These are phyloP conservation scores for Parastagonospora avenae DNA, from an alignment of 2,329 filamentous ascomycete genomes.

Conservation along the genomic window DNA sequence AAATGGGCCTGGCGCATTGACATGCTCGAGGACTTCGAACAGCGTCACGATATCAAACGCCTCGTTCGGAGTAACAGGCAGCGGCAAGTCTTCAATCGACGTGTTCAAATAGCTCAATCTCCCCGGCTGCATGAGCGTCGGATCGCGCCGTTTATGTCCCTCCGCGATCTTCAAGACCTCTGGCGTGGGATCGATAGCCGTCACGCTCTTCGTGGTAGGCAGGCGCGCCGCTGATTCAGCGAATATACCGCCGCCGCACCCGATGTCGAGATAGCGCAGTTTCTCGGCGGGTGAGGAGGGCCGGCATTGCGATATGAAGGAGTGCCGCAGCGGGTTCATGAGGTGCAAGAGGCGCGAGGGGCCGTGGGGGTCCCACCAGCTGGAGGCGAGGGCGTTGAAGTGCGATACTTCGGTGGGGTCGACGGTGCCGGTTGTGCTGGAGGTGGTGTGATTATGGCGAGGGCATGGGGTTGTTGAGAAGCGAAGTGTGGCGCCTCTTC, in stretches of 20 bases:
- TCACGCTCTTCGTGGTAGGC: conserved; percentile 65
- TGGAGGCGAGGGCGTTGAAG: conserved; percentile 89
- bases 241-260: conserved; percentile 96
- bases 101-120: conserved; percentile 73
- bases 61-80: conserved; percentile 40
- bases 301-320: conserved; percentile 80
- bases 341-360: conserved; percentile 90
- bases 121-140: conserved; percentile 62
- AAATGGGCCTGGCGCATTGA: conserved; percentile 76
- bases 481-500: conserved; percentile 2
- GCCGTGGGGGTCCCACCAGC: conserved; percentile 97
- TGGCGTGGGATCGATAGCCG: conserved; percentile 77
- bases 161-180: conserved; percentile 77
- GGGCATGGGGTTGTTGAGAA: conserved; percentile 21
- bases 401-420: conserved; percentile 89
- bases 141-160: conserved; percentile 76
- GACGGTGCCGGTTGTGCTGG: conserved; percentile 51
- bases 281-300: conserved; percentile 46
- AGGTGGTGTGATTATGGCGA: conserved; percentile 15
- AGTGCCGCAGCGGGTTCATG: conserved; percentile 96
- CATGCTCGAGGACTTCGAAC: conserved; percentile 96
- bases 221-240: conserved; percentile 82
- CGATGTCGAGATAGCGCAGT: conserved; percentile 83
- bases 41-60: conserved; percentile 80
- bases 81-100: conserved; percentile 72